phyloP scores from a whole-genome alignment of 768 basidiomycete species.

The Suillus lakei region DNA sequence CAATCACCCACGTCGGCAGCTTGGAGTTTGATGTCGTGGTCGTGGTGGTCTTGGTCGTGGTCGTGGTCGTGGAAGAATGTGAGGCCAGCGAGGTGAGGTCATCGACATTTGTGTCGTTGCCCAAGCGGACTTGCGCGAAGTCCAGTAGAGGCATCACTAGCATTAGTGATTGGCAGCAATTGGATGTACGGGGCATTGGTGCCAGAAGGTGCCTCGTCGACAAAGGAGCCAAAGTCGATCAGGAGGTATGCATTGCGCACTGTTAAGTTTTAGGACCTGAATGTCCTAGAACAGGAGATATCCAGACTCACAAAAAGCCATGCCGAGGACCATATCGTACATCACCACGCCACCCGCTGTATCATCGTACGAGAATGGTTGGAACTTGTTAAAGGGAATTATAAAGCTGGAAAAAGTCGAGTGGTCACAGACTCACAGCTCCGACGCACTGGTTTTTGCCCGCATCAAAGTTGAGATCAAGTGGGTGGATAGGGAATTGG shows the following conservation, averaged over 20 bases:
- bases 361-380: conserved; percentile 61
- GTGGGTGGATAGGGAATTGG: conserved; percentile 64
- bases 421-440: conserved; percentile 41
- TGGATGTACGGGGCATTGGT: conserved; percentile 62
- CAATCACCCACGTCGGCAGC: conserved; percentile 19
- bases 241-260: conserved; percentile 70
- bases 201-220: conserved; percentile 43
- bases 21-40: conserved; percentile 29
- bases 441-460: conserved; percentile 41
- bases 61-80: conserved; percentile 35
- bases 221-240: conserved; percentile 69
- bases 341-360: conserved; percentile 17
- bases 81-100: conserved; percentile 16
- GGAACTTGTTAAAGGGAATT: conserved; percentile 52
- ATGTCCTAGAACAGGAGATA: conserved; percentile 8
- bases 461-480: conserved; percentile 53
- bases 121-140: conserved; percentile 18
- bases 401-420: neutral
- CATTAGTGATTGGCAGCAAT: conserved; percentile 59
- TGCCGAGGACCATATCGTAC: conserved; percentile 73
- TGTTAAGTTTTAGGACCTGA: conserved; percentile 25
- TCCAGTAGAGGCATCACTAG: conserved; percentile 40
- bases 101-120: conserved; percentile 14
- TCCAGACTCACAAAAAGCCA: conserved; percentile 63
- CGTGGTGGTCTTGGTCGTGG: conserved; percentile 22